Evolutionary conservation across 352 stramenopile genomes (phyloP).

Genomic region (Phytophthora rubi): DNA sequence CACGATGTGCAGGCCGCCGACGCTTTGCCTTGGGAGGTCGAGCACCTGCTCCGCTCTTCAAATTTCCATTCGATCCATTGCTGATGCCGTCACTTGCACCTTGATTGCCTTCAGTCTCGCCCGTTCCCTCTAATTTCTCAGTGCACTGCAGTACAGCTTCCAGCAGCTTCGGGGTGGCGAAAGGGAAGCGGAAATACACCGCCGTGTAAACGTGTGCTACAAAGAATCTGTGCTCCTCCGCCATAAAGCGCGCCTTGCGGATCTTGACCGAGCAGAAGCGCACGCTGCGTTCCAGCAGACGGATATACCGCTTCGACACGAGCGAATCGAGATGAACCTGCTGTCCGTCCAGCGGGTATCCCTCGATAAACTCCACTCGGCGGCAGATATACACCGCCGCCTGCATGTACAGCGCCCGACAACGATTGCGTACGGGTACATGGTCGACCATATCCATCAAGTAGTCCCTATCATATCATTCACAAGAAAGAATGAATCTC

Average conservation of each 20-base stretch:
- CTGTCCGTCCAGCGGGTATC: constrained; percentile 65
- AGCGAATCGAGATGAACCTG: constrained; percentile 51
- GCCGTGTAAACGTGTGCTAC: constrained; percentile 71
- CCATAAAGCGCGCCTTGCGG: constrained; percentile 62
- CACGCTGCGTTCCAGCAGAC: constrained; percentile 64
- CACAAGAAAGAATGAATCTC: constrained; percentile 5
- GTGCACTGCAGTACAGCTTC: constrained; percentile 64
- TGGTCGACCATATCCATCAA: constrained; percentile 85
- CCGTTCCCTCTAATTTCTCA: constrained; percentile 50
- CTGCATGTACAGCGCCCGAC: constrained; percentile 74
- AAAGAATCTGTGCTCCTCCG: constrained; percentile 80
- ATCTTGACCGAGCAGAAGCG: constrained; percentile 72
- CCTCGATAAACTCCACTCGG: constrained; percentile 81
- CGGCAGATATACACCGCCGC: constrained; percentile 73
- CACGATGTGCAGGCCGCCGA: constrained; percentile 20
- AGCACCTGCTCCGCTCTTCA: constrained; percentile 17
- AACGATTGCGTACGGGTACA: constrained; percentile 76
- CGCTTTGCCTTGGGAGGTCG: constrained; percentile 25
- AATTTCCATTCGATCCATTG: constrained; percentile 21
- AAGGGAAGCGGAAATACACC: constrained; percentile 78
- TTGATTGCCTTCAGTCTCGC: constrained; percentile 6
- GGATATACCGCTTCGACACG: constrained; percentile 70
- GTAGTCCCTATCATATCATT: constrained; percentile 54
- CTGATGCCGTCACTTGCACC: constrained; percentile 5
- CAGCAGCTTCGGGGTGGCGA: constrained; percentile 48